phyloP scores from a whole-genome alignment of 1,139 yeast genomes.

The Torulaspora globosa region DNA sequence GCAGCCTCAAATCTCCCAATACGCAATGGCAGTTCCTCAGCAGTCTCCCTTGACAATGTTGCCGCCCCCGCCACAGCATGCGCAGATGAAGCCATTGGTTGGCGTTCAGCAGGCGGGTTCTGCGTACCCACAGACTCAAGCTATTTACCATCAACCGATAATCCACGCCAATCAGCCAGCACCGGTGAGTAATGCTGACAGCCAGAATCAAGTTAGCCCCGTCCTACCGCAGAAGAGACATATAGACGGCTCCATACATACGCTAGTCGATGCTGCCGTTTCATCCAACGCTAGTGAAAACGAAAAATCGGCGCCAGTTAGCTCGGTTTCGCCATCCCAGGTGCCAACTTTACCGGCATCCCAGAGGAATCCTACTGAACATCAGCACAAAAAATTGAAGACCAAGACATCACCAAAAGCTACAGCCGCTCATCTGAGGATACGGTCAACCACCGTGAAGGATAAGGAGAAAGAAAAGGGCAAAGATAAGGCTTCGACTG shows the following conservation, averaged over 20 bases:
- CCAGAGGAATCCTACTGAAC: constrained; percentile 10
- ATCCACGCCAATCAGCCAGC: constrained; percentile 8
- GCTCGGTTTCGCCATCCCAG: constrained; percentile 11
- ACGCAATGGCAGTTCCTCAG: constrained; percentile 8
- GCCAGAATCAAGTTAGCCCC: constrained; percentile 8
- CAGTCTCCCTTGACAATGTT: constrained; percentile 12
- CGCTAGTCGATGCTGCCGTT: constrained; percentile 34
- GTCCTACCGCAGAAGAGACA: constrained; percentile 29
- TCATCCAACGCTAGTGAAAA: constrained; percentile 17
- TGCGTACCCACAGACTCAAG: constrained; percentile 18
- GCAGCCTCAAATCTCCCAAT: constrained; percentile 19
- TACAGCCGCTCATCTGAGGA: constrained; percentile 11
- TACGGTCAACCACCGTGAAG: constrained; percentile 12
- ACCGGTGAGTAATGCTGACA: constrained; percentile 5
- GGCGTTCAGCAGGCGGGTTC: constrained; percentile 8
- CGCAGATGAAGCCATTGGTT: constrained; percentile 9
- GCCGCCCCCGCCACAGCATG: constrained; percentile 9
- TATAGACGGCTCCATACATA: constrained; percentile 33
- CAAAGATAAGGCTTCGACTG: not conserved
- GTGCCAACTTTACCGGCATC: constrained; percentile 12
- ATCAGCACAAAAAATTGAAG: constrained; percentile 14
- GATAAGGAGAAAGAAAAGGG: constrained; percentile 12
- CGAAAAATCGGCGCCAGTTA: constrained; percentile 10
- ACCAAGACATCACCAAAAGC: constrained; percentile 14
- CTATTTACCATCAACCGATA: constrained; percentile 11